phyloP scores from a whole-genome alignment of 805 yeast genomes.

The Maudiozyma barnettii region DNA sequence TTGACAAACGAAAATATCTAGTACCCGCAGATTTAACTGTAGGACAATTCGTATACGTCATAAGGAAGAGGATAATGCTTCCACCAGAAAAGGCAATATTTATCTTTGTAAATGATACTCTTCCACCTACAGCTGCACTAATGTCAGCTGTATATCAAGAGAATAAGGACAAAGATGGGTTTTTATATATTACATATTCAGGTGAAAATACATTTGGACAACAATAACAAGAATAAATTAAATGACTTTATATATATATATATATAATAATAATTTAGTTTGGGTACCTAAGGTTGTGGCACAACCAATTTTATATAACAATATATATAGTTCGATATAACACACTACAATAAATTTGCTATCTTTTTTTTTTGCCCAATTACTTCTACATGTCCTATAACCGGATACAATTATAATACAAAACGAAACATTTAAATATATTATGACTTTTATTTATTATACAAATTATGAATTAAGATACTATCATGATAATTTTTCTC shows the following conservation, averaged over 20 bases:
- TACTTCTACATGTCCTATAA: too few relatives aligned
- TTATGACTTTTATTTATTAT: too few relatives aligned
- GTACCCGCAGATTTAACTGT: conserved; percentile 95
- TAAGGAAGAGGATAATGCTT: conserved; percentile 88
- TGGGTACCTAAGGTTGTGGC: too few relatives aligned
- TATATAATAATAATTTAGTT: too few relatives aligned
- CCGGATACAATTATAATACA: too few relatives aligned
- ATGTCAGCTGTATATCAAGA: conserved; percentile 93
- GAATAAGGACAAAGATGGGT: conserved; percentile 96
- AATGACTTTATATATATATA: background rate
- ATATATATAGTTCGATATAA: background rate
- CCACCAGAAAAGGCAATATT: conserved; percentile 98
- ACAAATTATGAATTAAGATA: too few relatives aligned
- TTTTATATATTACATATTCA: conserved; percentile 87
- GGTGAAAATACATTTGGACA: conserved; percentile 95
- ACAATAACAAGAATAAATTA: background rate
- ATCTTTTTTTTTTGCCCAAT: too few relatives aligned
- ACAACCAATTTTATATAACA: too few relatives aligned
- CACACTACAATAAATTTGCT: too few relatives aligned
- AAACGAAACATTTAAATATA: too few relatives aligned
- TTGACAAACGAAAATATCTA: conserved; percentile 92
- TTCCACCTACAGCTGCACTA: conserved; percentile 96
- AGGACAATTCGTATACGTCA: conserved; percentile 96
- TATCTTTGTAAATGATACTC: conserved; percentile 90
- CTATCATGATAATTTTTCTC: too few relatives aligned